Conservation (phyloP, 1,284 basidiomycete genomes). For the Marasmius oreades region DNA sequence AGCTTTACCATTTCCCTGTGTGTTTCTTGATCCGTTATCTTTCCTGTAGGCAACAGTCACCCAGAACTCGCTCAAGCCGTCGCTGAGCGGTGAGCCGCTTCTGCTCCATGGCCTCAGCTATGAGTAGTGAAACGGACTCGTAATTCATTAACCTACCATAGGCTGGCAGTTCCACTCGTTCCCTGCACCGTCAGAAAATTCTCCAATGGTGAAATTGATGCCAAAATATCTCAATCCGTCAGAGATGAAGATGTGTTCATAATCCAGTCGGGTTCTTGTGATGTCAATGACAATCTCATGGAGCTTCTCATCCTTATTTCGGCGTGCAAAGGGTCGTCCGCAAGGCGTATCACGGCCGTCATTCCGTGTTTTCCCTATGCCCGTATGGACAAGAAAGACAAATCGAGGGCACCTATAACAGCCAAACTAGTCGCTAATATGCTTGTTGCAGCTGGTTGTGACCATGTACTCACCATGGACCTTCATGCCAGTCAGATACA, state of each 20-base stretch:
- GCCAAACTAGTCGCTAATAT: constrained; percentile 99
- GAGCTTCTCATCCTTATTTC: constrained; percentile 88
- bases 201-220: constrained; percentile 92
- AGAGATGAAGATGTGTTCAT: constrained; percentile 98
- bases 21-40: constrained; percentile 12
- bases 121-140: constrained; percentile 38
- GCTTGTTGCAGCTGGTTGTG: constrained; percentile 93
- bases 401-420: constrained; percentile 95
- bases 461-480: constrained; percentile 99
- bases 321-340: constrained; percentile 97
- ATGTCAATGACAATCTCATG: constrained; percentile 86
- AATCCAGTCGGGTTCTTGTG: constrained; percentile 80
- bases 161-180: constrained; percentile 88
- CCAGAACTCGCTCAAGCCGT: constrained; percentile 94
- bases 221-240: constrained; percentile 91
- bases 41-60: constrained; percentile 87
- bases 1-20: constrained; percentile 23
- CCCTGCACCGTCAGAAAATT: constrained; percentile 94
- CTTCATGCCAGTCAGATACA: constrained; percentile 98
- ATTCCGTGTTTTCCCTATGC: constrained; percentile 98
- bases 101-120: constrained; percentile 38
- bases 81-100: constrained; percentile 84
- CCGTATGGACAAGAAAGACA: constrained; percentile 98
- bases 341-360: constrained; percentile 95
- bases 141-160: constrained; percentile 42